Conservation (phyloP, 2,329 filamentous ascomycete species). For the Trichophyton verrucosum region DNA sequence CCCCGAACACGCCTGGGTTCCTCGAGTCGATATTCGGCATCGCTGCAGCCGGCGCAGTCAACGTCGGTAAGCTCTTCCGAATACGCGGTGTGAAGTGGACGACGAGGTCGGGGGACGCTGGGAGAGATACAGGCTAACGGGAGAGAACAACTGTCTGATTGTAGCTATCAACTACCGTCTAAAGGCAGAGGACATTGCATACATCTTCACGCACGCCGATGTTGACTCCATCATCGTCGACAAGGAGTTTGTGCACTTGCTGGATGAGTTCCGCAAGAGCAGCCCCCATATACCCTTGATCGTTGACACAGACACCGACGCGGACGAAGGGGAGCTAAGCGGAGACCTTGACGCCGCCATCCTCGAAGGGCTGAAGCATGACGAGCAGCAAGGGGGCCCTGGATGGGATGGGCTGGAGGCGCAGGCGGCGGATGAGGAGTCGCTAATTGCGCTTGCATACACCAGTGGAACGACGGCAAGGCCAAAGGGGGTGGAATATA, state of each 20-base stretch:
- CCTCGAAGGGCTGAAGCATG: conserved; percentile 63
- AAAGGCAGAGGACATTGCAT: conserved; percentile 72
- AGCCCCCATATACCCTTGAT: conserved; percentile 58
- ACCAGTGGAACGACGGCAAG: conserved; percentile 85
- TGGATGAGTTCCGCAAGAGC: conserved; percentile 51
- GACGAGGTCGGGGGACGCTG: neutral
- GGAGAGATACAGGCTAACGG: neutral
- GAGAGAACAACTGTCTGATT: neutral
- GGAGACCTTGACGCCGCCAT: conserved; percentile 78
- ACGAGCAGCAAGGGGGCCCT: conserved; percentile 49
- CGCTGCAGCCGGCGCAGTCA: conserved; percentile 64
- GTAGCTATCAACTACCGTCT: conserved; percentile 57
- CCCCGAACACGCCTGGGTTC: conserved; percentile 89
- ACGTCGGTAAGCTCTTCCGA: conserved; percentile 42
- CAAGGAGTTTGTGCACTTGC: conserved; percentile 58
- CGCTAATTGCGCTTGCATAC: conserved; percentile 75
- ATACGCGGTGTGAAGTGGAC: neutral
- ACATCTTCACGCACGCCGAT: conserved; percentile 80
- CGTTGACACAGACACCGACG: conserved; percentile 74
- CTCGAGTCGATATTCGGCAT: conserved; percentile 83
- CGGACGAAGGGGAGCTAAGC: conserved; percentile 56
- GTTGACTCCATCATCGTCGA: conserved; percentile 83
- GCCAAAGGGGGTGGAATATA: conserved; percentile 89
- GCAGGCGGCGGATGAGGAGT: conserved; percentile 62
- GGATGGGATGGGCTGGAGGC: conserved; percentile 69